A percentile compares a stretch with the other conserved stretches of the same genome.
These are phyloP conservation scores for Wallacemonas sp. DNA, from an alignment of 208 protist species.

Conservation along the genomic window DNA sequence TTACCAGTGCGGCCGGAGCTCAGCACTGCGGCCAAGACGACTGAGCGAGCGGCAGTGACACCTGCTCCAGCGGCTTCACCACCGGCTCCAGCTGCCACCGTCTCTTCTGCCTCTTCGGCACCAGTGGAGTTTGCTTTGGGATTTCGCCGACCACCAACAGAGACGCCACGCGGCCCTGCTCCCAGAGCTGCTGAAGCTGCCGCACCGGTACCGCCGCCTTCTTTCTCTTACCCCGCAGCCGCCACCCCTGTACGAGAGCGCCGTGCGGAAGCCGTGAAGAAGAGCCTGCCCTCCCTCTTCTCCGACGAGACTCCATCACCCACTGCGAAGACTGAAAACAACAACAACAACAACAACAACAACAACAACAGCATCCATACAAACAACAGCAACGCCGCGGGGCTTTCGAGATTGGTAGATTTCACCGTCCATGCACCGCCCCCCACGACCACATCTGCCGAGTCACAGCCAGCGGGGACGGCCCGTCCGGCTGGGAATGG, in stretches of 20 bases:
- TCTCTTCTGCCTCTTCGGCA: too few relatives aligned
- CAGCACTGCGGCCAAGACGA: too few relatives aligned
- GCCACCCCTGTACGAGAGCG: constrained; percentile 1
- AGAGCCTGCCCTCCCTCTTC: constrained; percentile 4
- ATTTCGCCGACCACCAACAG: too few relatives aligned
- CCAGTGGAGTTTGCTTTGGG: too few relatives aligned
- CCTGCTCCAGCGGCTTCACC: neutral
- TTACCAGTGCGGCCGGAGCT: too few relatives aligned
- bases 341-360: neutral
- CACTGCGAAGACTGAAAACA: neutral
- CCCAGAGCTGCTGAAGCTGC: constrained; percentile 1
- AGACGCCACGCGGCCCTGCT: neutral
- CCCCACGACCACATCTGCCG: too few relatives aligned
- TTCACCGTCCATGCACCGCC: neutral
- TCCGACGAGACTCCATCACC: constrained; percentile 9
- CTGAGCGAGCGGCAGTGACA: too few relatives aligned
- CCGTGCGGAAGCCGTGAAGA: neutral
- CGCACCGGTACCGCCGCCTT: neutral
- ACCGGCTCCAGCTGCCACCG: neutral
- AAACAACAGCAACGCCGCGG: neutral
- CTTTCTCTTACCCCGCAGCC: neutral
- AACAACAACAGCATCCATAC: neutral
- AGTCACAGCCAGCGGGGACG: too few relatives aligned
- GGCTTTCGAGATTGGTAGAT: neutral
- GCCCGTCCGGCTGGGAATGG: neutral